Evolutionary conservation across 768 basidiomycete species (phyloP).

Genomic region (Amanita rubescens): DNA sequence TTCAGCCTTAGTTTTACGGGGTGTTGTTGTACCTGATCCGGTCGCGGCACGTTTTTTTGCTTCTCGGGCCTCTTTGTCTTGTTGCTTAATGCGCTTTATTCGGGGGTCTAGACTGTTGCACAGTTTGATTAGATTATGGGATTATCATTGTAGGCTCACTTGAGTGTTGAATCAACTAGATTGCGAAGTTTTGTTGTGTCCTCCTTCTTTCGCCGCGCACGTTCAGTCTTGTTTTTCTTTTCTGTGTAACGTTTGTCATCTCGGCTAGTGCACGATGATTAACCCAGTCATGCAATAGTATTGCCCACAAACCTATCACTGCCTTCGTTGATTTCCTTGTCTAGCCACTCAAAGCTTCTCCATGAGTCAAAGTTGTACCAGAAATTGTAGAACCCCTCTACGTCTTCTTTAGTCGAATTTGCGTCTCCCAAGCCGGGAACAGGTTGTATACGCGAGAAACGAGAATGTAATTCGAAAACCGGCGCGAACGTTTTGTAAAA

Average conservation of each 20-base stretch:
- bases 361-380: conserved; percentile 99
- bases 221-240: conserved; percentile 99
- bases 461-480: conserved; percentile 87
- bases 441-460: conserved; percentile 83
- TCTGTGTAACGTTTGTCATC: conserved; percentile 99
- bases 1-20: conserved; percentile 67
- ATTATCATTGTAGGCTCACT: not conserved
- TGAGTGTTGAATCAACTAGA: conserved; percentile 79
- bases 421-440: conserved; percentile 72
- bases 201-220: conserved; percentile 93
- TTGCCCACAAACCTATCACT: conserved; percentile 69
- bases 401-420: conserved; percentile 69
- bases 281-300: not conserved
- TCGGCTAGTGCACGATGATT: conserved; percentile 43
- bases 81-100: conserved; percentile 93
- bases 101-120: conserved; percentile 67
- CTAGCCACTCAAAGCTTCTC: conserved; percentile 95
- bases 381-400: conserved; percentile 95
- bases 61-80: conserved; percentile 91
- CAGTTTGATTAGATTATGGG: not conserved
- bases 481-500: conserved; percentile 74
- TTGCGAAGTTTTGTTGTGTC: conserved; percentile 85
- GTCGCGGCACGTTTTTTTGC: conserved; percentile 65
- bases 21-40: conserved; percentile 44
- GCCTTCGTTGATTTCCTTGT: conserved; percentile 98